Percentiles rank a stretch among this genome's conserved stretches.
These are phyloP conservation scores for Staphylotrichum longicolle DNA, from an alignment of 495 filamentous ascomycete genomes.

Conservation along the genomic window DNA sequence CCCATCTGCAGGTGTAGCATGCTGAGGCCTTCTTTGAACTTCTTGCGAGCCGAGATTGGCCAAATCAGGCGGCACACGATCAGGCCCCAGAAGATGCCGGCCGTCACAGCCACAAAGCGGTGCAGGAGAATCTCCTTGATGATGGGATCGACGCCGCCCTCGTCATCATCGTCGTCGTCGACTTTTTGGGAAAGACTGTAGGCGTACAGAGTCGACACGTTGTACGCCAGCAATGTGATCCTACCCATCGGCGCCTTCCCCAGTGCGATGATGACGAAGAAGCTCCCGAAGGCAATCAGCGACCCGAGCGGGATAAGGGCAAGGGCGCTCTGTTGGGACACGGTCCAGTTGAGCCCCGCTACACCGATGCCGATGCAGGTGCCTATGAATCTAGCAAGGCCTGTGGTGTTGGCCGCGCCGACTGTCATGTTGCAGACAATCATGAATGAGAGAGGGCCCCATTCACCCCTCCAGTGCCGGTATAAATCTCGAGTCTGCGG, in stretches of 20 bases:
- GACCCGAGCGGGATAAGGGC: conserved; percentile 75
- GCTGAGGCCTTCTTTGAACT: conserved; percentile 81
- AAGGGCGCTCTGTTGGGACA: conserved; percentile 67
- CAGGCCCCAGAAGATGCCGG: conserved; percentile 87
- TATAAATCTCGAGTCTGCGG: conserved; percentile 74
- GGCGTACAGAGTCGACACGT: conserved; percentile 91
- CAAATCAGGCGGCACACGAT: conserved; percentile 86
- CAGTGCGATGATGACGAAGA: conserved; percentile 82
- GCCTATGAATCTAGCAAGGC: conserved; percentile 79
- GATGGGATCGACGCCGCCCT: conserved; percentile 79
- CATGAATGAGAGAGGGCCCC: conserved; percentile 97
- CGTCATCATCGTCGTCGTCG: conserved; percentile 74
- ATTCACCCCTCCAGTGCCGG: conserved; percentile 89
- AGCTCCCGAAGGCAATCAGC: conserved; percentile 75
- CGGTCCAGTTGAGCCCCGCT: conserved; percentile 73
- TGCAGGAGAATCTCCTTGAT: conserved; percentile 90
- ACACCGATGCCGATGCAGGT: conserved; percentile 77
- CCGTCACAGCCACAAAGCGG: conserved; percentile 81
- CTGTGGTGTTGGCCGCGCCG: conserved; percentile 90
- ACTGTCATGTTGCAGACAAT: conserved; percentile 97
- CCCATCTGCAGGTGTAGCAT: conserved; percentile 90
- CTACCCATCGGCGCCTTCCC: conserved; percentile 87
- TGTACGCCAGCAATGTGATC: conserved; percentile 92
- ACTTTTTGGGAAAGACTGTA: conserved; percentile 81
- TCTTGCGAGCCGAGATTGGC: conserved; percentile 83